Conservation (phyloP, 768 basidiomycete genomes). For the Nidularia pulvinata region DNA sequence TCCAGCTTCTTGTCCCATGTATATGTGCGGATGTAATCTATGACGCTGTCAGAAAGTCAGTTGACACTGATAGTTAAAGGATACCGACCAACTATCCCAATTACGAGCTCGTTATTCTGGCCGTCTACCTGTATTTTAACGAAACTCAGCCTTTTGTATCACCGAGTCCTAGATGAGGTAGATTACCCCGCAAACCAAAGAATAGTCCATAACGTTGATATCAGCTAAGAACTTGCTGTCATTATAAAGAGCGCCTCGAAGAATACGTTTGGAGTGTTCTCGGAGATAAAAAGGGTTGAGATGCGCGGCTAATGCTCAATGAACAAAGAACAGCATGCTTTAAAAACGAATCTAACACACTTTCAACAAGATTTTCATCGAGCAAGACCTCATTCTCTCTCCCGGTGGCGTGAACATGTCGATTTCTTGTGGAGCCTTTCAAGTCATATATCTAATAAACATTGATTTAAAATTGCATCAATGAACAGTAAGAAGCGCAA, state of each 20-base stretch:
- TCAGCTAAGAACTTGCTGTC: conserved; percentile 95
- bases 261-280: conserved; percentile 94
- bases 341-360: conserved; percentile 36
- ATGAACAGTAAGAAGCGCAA: neutral
- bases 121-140: conserved; percentile 67
- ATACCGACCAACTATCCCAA: conserved; percentile 92
- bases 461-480: neutral
- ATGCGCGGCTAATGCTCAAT: conserved; percentile 62
- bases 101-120: conserved; percentile 85
- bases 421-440: conserved; percentile 94
- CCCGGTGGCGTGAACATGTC: conserved; percentile 90
- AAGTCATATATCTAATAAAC: conserved; percentile 85
- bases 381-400: conserved; percentile 91
- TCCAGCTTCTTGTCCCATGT: conserved; percentile 99
- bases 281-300: conserved; percentile 90
- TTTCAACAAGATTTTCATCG: conserved; percentile 94
- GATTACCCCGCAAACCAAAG: conserved; percentile 79
- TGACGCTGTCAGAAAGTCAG: neutral
- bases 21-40: conserved; percentile 94
- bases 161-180: neutral
- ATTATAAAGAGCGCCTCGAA: conserved; percentile 89
- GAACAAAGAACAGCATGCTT: conserved; percentile 2
- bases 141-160: neutral
- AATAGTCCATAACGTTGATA: conserved; percentile 98
- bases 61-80: neutral